Percentiles rank a stretch among this genome's conserved stretches.
Evolutionary conservation across 768 basidiomycete species (phyloP).

Genomic region (Royoungia palumana): DNA sequence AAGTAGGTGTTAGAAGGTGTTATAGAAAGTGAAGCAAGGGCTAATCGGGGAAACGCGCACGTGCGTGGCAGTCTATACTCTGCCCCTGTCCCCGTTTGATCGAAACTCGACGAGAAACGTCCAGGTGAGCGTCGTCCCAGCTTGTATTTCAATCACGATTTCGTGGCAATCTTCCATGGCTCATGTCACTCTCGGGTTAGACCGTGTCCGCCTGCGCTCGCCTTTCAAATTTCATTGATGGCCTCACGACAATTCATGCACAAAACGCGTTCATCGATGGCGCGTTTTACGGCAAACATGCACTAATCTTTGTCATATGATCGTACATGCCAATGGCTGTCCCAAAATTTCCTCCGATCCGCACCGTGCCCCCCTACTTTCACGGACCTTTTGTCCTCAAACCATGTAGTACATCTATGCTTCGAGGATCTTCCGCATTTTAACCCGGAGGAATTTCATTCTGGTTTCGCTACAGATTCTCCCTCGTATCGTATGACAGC

Average conservation of each 20-base stretch:
- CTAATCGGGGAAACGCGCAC: too few species aligned
- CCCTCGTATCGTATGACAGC: constrained; percentile 2
- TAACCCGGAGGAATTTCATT: not conserved
- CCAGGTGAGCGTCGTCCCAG: constrained; percentile 12
- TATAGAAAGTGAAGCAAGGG: too few species aligned
- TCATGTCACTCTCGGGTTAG: not conserved
- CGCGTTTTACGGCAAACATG: constrained; percentile 13
- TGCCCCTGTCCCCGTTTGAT: too few species aligned
- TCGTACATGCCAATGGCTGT: not conserved
- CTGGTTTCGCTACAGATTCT: constrained; percentile 5
- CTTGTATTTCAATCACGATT: constrained; percentile 7
- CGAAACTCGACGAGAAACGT: too few species aligned
- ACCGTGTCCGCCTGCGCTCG: not conserved
- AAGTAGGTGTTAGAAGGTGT: too few species aligned
- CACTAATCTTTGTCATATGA: constrained; percentile 1
- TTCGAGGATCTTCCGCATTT: constrained; percentile 1
- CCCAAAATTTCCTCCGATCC: constrained; percentile 1
- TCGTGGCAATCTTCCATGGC: not conserved
- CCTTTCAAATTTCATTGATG: constrained; percentile 11
- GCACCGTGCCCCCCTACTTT: not conserved
- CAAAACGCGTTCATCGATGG: constrained; percentile 15
- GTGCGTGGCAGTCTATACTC: too few species aligned
- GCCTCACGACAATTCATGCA: constrained; percentile 13
- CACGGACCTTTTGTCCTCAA: constrained; percentile 1
- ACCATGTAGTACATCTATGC: not conserved